These are phyloP conservation scores for Santalum album DNA, from an alignment of 164 flowering plant species.

Conservation along the genomic window DNA sequence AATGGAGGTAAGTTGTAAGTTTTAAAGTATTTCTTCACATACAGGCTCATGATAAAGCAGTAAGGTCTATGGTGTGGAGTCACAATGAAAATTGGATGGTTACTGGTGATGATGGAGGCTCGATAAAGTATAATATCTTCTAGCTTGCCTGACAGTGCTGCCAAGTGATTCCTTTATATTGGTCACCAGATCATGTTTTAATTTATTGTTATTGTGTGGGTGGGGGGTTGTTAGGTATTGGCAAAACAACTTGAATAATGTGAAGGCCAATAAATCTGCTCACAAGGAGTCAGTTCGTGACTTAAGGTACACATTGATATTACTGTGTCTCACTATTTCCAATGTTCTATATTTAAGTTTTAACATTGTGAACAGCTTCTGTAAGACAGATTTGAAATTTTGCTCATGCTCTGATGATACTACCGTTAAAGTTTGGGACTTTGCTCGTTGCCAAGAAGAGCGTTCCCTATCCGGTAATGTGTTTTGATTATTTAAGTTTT, in stretches of 20 bases:
- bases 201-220: not conserved
- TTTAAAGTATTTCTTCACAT: constrained; percentile 6
- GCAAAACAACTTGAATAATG: constrained; percentile 98
- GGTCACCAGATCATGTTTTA: not conserved
- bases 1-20: not conserved
- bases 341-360: not conserved
- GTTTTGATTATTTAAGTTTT: constrained; percentile 8
- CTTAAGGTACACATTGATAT: constrained; percentile 46
- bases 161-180: constrained; percentile 1
- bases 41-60: constrained; percentile 98
- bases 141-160: not conserved
- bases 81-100: constrained; percentile 99
- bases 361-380: constrained; percentile 56
- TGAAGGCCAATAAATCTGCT: constrained; percentile 92
- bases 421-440: constrained; percentile 98
- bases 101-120: constrained; percentile 96
- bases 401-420: constrained; percentile 99
- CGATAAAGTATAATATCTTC: constrained; percentile 61
- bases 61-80: constrained; percentile 99
- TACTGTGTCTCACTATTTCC: not conserved
- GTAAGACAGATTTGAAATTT: constrained; percentile 92
- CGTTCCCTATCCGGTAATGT: constrained; percentile 91
- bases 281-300: constrained; percentile 97
- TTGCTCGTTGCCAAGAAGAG: constrained; percentile 96
- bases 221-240: constrained; percentile 59